Percentiles rank a stretch among this genome's conserved stretches.
Evolutionary conservation across 2,329 filamentous ascomycete genomes (phyloP).

Genomic region (Colletotrichum sp.): DNA sequence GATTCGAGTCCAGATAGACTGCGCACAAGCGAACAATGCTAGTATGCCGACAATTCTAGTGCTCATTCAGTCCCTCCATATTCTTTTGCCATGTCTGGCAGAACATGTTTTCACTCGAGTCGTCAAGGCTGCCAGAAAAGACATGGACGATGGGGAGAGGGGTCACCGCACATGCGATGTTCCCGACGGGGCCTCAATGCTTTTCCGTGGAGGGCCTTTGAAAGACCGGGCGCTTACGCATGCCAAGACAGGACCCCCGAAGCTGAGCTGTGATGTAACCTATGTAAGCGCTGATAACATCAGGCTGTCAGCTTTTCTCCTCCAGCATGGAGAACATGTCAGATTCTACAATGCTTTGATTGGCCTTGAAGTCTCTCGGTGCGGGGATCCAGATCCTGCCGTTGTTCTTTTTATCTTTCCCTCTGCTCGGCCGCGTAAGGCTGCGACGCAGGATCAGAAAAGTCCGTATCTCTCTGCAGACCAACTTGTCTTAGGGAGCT

Average conservation of each 20-base stretch:
- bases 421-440: too few species aligned
- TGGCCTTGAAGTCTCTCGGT: background rate
- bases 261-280: background rate
- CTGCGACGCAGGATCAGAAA: too few species aligned
- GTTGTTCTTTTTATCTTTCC: too few species aligned
- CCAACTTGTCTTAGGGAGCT: too few species aligned
- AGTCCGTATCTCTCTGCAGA: too few species aligned
- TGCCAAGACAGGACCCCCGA: background rate
- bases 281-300: background rate
- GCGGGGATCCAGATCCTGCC: too few species aligned
- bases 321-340: background rate
- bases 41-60: too few species aligned
- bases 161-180: too few species aligned
- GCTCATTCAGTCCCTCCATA: background rate
- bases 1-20: background rate
- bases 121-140: background rate
- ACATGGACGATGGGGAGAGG: background rate
- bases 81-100: background rate
- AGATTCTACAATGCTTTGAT: background rate
- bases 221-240: background rate
- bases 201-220: background rate
- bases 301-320: background rate
- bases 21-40: background rate
- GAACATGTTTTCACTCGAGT: background rate
- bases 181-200: background rate